Conservation (phyloP, 139 green algal species). For the Nannochloris sp. region DNA sequence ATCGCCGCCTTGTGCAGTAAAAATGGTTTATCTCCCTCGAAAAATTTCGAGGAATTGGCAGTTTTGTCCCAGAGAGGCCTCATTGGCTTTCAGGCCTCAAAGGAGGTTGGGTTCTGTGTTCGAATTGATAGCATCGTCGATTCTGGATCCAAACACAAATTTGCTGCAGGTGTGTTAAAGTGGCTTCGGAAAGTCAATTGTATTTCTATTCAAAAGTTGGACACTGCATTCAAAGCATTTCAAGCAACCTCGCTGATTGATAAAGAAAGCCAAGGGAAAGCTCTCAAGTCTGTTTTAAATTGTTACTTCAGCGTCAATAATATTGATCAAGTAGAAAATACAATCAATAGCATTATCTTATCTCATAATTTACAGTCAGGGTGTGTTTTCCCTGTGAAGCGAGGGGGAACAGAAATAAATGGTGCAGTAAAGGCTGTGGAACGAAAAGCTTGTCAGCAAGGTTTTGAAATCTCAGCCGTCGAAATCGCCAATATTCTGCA, state of each 20-base stretch:
- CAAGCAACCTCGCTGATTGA: too few relatives aligned
- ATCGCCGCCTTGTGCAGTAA: slow-evolving; percentile 12
- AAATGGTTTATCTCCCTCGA: neutral
- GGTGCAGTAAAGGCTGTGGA: slow-evolving; percentile 24
- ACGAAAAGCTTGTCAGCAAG: neutral
- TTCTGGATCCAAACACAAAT: slow-evolving; percentile 17
- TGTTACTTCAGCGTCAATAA: too few relatives aligned
- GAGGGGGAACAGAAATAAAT: neutral
- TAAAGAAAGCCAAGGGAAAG: too few relatives aligned
- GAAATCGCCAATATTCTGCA: slow-evolving; percentile 58
- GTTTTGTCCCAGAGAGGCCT: slow-evolving; percentile 37
- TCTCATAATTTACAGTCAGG: slow-evolving; percentile 19
- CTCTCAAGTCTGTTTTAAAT: too few relatives aligned
- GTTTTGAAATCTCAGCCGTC: neutral
- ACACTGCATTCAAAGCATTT: too few relatives aligned
- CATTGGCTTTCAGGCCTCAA: slow-evolving; percentile 52
- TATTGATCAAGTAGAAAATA: too few relatives aligned
- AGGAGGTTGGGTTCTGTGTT: slow-evolving; percentile 29
- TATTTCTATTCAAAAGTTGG: too few relatives aligned
- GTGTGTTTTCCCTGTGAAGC: slow-evolving; percentile 18
- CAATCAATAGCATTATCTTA: slow-evolving; percentile 8
- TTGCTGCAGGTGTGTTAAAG: slow-evolving; percentile 26
- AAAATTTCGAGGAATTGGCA: slow-evolving; percentile 29
- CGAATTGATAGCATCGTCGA: slow-evolving; percentile 15
- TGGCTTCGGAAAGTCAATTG: slow-evolving; percentile 13